A percentile compares a stretch with the other conserved stretches of the same genome.
phyloP scores from a whole-genome alignment of 805 yeast genomes.

The Saccharomycopsis oosterbeekiorum region DNA sequence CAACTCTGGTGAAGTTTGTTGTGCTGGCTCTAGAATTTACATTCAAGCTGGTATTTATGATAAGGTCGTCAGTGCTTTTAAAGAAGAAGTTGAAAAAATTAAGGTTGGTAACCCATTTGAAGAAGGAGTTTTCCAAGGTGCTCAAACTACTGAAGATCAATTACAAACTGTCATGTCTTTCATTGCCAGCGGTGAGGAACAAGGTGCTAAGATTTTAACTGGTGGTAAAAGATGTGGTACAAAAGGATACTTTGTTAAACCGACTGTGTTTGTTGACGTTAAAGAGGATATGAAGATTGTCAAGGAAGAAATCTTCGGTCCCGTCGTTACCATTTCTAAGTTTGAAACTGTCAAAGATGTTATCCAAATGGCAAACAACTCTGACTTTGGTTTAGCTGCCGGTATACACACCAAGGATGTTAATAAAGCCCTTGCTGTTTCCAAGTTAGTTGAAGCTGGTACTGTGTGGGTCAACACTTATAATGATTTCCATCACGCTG shows the following conservation, averaged over 20 bases:
- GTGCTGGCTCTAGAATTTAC: constrained; percentile 87
- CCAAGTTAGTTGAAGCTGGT: constrained; percentile 73
- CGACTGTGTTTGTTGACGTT: constrained; percentile 69
- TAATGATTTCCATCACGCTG: constrained; percentile 76
- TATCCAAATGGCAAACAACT: constrained; percentile 65
- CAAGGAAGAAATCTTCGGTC: constrained; percentile 81
- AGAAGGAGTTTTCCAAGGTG: constrained; percentile 75
- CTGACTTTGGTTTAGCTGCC: constrained; percentile 82
- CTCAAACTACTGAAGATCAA: constrained; percentile 80
- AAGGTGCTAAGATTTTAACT: constrained; percentile 69
- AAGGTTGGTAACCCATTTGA: constrained; percentile 82
- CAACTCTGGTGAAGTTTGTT: constrained; percentile 94
- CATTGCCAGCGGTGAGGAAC: constrained; percentile 66
- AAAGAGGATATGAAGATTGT: constrained; percentile 58
- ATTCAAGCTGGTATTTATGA: constrained; percentile 83
- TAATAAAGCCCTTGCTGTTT: constrained; percentile 64
- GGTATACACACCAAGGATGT: constrained; percentile 77
- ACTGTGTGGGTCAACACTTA: constrained; percentile 88
- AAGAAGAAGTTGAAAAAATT: constrained; percentile 39
- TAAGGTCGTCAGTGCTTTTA: constrained; percentile 53
- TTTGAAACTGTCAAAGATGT: constrained; percentile 79
- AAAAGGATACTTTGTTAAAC: constrained; percentile 61
- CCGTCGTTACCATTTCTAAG: constrained; percentile 77
- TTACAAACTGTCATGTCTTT: constrained; percentile 67
- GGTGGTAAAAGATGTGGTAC: constrained; percentile 59